Percentiles rank a stretch among this genome's conserved stretches.
Evolutionary conservation across 1,284 basidiomycete genomes (phyloP).

Genomic region (Pterulicium gracile): DNA sequence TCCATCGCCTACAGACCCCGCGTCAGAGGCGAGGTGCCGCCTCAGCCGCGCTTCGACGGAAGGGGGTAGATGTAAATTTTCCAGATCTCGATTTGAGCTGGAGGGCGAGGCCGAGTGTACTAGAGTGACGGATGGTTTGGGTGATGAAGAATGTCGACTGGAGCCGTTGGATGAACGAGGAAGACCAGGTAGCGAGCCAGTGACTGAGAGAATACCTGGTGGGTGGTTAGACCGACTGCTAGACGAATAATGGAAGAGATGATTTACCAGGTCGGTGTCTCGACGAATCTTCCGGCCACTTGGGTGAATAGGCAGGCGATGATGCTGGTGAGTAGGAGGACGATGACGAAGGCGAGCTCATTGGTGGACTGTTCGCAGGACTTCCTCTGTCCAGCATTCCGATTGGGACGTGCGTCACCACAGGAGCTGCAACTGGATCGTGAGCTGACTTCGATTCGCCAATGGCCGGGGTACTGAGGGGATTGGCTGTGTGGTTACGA

Average conservation of each 20-base stretch:
- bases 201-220: constrained; percentile 53
- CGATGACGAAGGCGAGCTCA: constrained; percentile 10
- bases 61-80: neutral
- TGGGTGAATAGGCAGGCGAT: constrained; percentile 30
- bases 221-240: constrained; percentile 3
- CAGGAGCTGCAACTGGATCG: constrained; percentile 46
- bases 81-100: neutral
- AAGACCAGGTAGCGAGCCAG: constrained; percentile 60
- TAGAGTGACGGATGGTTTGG: neutral
- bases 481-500: neutral
- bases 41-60: neutral
- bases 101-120: neutral
- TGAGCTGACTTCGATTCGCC: constrained; percentile 46
- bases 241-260: constrained; percentile 3
- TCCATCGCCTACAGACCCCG: constrained; percentile 1
- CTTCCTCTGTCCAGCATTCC: constrained; percentile 18
- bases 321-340: constrained; percentile 13
- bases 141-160: neutral
- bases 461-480: constrained; percentile 40
- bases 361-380: constrained; percentile 16
- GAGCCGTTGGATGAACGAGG: constrained; percentile 36
- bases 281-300: constrained; percentile 44
- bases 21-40: constrained; percentile 7
- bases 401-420: constrained; percentile 34
- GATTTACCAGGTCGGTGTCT: neutral